Evolutionary conservation across 345 rosid species (phyloP).

Genomic region (Cochlearia excelsa): DNA sequence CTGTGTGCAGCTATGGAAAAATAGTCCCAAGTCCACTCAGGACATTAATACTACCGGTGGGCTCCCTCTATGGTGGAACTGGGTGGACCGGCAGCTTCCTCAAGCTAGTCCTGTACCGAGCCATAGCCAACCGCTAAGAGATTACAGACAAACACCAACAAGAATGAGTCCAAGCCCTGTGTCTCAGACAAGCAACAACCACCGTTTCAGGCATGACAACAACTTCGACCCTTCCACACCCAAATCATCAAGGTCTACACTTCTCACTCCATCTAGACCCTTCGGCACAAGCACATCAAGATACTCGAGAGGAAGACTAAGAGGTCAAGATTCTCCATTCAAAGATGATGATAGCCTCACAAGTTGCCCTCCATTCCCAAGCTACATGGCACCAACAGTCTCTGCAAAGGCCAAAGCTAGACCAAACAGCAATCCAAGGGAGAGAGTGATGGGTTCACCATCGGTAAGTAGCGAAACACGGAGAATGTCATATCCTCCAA

Average conservation of each 20-base stretch:
- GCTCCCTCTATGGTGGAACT: conserved; percentile 95
- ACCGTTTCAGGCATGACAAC: conserved; percentile 37
- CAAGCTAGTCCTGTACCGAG: conserved; percentile 43
- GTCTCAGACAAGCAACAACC: conserved; percentile 48
- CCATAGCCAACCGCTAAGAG: conserved; percentile 36
- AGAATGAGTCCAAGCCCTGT: conserved; percentile 65
- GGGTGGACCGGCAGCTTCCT: conserved; percentile 82
- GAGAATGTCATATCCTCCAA: conserved; percentile 64
- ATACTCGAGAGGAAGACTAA: conserved; percentile 61
- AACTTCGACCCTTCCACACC: conserved; percentile 39
- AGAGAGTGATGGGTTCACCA: conserved; percentile 70
- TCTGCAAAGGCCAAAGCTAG: conserved; percentile 84
- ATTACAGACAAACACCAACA: conserved; percentile 34
- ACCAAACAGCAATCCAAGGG: conserved; percentile 75
- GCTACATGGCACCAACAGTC: conserved; percentile 86
- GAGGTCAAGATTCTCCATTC: conserved; percentile 55
- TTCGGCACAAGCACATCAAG: conserved; percentile 53
- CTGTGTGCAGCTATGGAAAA: conserved; percentile 57
- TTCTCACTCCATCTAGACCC: conserved; percentile 43
- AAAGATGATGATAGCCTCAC: conserved; percentile 89
- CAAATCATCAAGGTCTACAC: conserved; percentile 59
- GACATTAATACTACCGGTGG: conserved; percentile 52
- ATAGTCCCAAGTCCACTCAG: conserved; percentile 38
- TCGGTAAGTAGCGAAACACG: conserved; percentile 54
- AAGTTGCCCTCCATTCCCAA: conserved; percentile 94